These are phyloP conservation scores for Phialophora verrucosa DNA, from an alignment of 2,329 filamentous ascomycete species.

Conservation along the genomic window DNA sequence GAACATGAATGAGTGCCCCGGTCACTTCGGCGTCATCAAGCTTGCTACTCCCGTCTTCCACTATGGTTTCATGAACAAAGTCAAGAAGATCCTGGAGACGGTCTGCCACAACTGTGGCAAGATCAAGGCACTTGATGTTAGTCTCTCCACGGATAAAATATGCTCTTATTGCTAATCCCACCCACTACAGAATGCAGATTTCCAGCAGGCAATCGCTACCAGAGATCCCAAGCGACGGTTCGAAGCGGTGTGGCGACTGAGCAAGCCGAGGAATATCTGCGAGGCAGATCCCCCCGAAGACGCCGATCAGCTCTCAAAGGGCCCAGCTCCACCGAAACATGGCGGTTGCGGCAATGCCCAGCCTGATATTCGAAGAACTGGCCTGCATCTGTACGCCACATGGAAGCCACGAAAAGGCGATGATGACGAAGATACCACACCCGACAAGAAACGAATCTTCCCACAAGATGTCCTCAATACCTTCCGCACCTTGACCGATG, in stretches of 20 bases:
- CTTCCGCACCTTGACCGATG: slow-evolving; percentile 80
- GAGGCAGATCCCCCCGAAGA: slow-evolving; percentile 75
- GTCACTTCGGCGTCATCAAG: slow-evolving; percentile 98
- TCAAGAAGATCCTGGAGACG: slow-evolving; percentile 98
- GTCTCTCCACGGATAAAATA: slow-evolving; percentile 62
- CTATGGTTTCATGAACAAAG: slow-evolving; percentile 94
- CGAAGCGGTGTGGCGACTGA: slow-evolving; percentile 87
- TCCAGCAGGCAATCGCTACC: slow-evolving; percentile 77
- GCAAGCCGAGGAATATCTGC: slow-evolving; percentile 85
- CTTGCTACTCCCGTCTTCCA: slow-evolving; percentile 96
- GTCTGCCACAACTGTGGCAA: slow-evolving; percentile 99
- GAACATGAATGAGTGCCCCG: slow-evolving; percentile 92
- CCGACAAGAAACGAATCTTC: slow-evolving; percentile 81
- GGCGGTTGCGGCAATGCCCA: slow-evolving; percentile 93
- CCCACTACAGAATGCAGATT: slow-evolving; percentile 55
- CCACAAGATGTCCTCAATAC: slow-evolving; percentile 85
- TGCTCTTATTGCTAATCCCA: slow-evolving; percentile 46
- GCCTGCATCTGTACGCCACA: slow-evolving; percentile 78
- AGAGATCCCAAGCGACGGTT: slow-evolving; percentile 95
- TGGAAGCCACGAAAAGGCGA: slow-evolving; percentile 74
- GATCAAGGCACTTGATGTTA: slow-evolving; percentile 96
- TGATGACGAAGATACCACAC: slow-evolving; percentile 72
- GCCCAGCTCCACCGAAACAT: slow-evolving; percentile 61
- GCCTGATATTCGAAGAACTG: slow-evolving; percentile 84
- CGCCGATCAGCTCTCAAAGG: slow-evolving; percentile 70